Percentiles rank a stretch among this genome's conserved stretches.
These are phyloP conservation scores for Metschnikowia picachoensis DNA, from an alignment of 805 yeast genomes.

Conservation along the genomic window DNA sequence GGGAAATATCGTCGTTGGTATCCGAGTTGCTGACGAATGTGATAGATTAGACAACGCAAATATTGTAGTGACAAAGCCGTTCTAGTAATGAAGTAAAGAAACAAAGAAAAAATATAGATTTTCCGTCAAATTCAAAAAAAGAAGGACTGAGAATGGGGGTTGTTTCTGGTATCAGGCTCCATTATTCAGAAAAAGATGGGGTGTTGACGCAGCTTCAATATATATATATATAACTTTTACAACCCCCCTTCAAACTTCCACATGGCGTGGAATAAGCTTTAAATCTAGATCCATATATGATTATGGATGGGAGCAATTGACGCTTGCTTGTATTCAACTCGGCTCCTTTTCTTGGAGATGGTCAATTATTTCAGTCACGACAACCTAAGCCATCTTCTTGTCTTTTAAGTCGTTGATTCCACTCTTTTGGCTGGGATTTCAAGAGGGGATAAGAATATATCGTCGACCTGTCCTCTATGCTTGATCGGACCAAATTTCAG, in stretches of 20 bases:
- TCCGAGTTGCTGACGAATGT: background rate
- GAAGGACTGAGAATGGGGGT: too few species aligned
- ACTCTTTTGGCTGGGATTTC: conserved; percentile 14
- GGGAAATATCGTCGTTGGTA: conserved; percentile 14
- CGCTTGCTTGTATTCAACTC: background rate
- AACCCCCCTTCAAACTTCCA: background rate
- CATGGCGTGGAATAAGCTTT: conserved; percentile 7
- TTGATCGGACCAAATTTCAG: conserved; percentile 10
- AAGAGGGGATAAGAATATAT: conserved; percentile 14
- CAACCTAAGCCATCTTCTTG: conserved; percentile 8
- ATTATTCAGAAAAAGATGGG: too few species aligned
- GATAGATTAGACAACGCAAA: too few species aligned
- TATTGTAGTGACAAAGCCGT: too few species aligned
- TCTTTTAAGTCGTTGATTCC: conserved; percentile 11
- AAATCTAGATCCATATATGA: conserved; percentile 8
- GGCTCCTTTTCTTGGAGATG: conserved; percentile 14
- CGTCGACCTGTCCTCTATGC: conserved; percentile 1
- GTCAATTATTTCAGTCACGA: conserved; percentile 15
- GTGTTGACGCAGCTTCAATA: too few species aligned
- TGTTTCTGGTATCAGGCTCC: too few species aligned
- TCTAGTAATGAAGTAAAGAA: too few species aligned
- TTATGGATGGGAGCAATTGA: background rate
- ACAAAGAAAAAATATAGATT: too few species aligned
- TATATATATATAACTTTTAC: too few species aligned
- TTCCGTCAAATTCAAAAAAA: too few species aligned